A percentile compares a stretch with the other conserved stretches of the same genome.
Evolutionary conservation across 169 alveolate species (phyloP).

Genomic region (Cryptosporidium felis): DNA sequence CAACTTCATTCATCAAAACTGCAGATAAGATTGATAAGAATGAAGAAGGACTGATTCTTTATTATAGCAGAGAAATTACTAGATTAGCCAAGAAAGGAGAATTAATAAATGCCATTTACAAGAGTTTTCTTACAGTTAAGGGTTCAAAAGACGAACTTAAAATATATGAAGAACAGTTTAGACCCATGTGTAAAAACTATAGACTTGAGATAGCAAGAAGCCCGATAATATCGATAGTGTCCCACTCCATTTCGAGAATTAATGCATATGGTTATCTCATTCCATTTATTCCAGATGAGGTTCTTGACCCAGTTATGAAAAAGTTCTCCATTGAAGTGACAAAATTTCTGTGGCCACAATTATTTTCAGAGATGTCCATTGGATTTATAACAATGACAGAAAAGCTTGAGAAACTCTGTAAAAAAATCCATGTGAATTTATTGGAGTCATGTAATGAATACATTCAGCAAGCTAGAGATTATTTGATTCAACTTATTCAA

Average conservation of each 20-base stretch:
- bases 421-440: background rate
- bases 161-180: conserved; percentile 64
- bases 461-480: conserved; percentile 20
- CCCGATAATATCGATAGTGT: conserved; percentile 48
- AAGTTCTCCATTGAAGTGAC: conserved; percentile 43
- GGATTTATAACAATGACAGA: conserved; percentile 30
- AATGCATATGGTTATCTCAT: conserved; percentile 49
- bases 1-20: conserved; percentile 20
- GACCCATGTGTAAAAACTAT: conserved; percentile 34
- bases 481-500: conserved; percentile 22
- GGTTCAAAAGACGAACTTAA: conserved; percentile 43
- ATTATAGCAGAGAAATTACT: conserved; percentile 37
- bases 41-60: conserved; percentile 41
- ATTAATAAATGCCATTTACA: conserved; percentile 40
- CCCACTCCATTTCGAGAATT: conserved; percentile 19
- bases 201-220: conserved; percentile 43
- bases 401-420: conserved; percentile 22
- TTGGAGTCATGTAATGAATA: conserved; percentile 27
- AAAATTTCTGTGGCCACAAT: conserved; percentile 44
- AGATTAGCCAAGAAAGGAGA: conserved; percentile 40
- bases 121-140: conserved; percentile 32
- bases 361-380: conserved; percentile 43
- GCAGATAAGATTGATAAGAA: conserved; percentile 1
- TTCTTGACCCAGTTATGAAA: conserved; percentile 50
- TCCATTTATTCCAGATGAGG: conserved; percentile 48